Evolutionary conservation across 192 early-diverging fungal genomes (phyloP), one percentile per base, ranked within the genome.

Genomic region (Backusella morwellensis): DNA sequence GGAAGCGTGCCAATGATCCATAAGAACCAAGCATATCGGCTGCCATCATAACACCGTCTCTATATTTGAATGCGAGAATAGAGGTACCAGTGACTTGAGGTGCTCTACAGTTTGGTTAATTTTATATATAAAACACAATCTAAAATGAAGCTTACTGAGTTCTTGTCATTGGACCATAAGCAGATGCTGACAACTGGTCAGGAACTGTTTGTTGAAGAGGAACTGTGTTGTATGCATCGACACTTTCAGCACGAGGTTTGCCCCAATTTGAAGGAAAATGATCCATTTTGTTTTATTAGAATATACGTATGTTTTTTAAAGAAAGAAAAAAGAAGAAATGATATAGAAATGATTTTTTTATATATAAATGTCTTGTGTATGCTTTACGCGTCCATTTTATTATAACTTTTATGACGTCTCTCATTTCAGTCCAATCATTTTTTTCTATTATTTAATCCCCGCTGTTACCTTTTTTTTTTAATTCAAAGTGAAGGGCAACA

Each of bases 21-120:
- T 97, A 99, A 17, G 98, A 98, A 36, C 93, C 91, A 68, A 99
- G 86, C 78, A 92, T 96, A 82, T 99, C 98, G 14, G 96, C 94
- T 7, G 95, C 95, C 83, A 99, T 89, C 93, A 99, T 97, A 42
- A 99, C 89, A 71, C 98, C 98, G 76, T 97, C 96, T 82, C 96
- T 97, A 90, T 94, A 99, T 86, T 95, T 94, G 81, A 99, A 87
- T 54, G 90, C 98, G 50, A 99, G 78, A 35, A 98, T 94, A 42
- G 97, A 97, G 9, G 96, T 96, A 77, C 97, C 97, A 19, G 95
- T 97, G 19, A 99, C 93, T 40, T 96, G 87, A 23, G 97, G 97
- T 77, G 85, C 81, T 81, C 92, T 90, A 77, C 70, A 21, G 17
- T 29, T 52, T 12, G 52, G 19, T 38, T 73, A 67, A 36, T 23